Evolutionary conservation across 2,329 filamentous ascomycete species (phyloP), one percentile per base, ranked within the genome.

Genomic region (Didymella pomorum): DNA sequence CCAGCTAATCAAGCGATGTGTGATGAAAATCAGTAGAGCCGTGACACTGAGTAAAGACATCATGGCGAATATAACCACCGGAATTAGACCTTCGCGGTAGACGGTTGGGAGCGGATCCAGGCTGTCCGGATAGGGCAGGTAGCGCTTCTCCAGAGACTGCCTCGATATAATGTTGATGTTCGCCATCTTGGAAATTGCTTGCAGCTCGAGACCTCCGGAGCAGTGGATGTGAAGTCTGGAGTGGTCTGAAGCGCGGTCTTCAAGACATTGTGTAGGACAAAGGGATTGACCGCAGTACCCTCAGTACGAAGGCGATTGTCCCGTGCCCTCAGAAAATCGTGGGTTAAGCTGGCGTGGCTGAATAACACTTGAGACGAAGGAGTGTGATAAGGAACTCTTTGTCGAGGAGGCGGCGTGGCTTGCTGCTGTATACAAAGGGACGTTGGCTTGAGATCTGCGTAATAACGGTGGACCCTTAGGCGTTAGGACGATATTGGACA

Each of bases 1-100:
- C 82, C 82, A 84, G 59, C 80, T 80, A 29, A 84, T 65, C n/a
- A 84, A 70, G 23, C 82, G 80, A 61, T 82, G 80, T 10, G 82
- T 83, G 60, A 84, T 80, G 71, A 83, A 83, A 11, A 60, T 58
- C 6, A 84, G 75, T 5, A 84, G 73, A 2, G 61, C 54, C 2
- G 77, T 69, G 4, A 81, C 80, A 25, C 81, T 78, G 42, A 83
- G 47, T 28, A 82, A 70, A 2, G 82, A 84, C 29, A 83, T 66
- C 45, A 81, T 72, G 28, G 81, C 80, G 65, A 81, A 80, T 25
- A 82, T 60, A 1, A 75, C 74, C 21, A 84, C 69, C 1, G 81
- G 79, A 31, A 83, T 79, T 1, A 84, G 74, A 3, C 82, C 82
- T 9, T 63, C 70, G 39, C 71, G 73, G 48, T 72, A 69, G 10